These are phyloP conservation scores for Pythium angustatum DNA, from an alignment of 352 stramenopile species.

Conservation along the genomic window DNA sequence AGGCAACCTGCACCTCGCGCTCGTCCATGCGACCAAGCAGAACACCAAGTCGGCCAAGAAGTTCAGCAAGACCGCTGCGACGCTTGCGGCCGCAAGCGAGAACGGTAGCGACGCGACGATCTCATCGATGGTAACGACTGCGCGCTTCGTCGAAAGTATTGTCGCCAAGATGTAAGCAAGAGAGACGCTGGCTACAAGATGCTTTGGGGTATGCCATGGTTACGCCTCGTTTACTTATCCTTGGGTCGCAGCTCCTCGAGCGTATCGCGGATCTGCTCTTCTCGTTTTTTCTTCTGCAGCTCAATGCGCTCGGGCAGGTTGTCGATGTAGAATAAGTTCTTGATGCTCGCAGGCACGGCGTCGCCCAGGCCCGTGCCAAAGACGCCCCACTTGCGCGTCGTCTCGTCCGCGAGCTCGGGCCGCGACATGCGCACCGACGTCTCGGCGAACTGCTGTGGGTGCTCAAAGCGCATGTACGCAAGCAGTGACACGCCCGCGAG, in stretches of 20 bases:
- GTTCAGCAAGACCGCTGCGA: slow-evolving; percentile 53
- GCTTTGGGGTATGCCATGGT: not conserved
- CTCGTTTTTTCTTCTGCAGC: slow-evolving; percentile 63
- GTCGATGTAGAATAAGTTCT: slow-evolving; percentile 60
- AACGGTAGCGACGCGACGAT: not conserved
- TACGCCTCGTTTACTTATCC: slow-evolving; percentile 37
- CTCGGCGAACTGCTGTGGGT: slow-evolving; percentile 83
- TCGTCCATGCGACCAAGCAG: slow-evolving; percentile 63
- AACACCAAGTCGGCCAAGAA: slow-evolving; percentile 70
- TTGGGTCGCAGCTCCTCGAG: slow-evolving; percentile 80
- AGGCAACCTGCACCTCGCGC: slow-evolving; percentile 59
- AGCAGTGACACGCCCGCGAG: slow-evolving; percentile 79
- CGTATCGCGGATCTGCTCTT: slow-evolving; percentile 69
- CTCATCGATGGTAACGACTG: slow-evolving; percentile 38
- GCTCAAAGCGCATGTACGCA: slow-evolving; percentile 80
- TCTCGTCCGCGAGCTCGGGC: slow-evolving; percentile 72
- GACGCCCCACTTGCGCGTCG: slow-evolving; percentile 78
- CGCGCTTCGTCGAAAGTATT: slow-evolving; percentile 63
- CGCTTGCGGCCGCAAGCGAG: slow-evolving; percentile 11
- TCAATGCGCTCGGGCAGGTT: slow-evolving; percentile 75
- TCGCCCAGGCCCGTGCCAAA: slow-evolving; percentile 81
- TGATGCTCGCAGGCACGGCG: slow-evolving; percentile 64
- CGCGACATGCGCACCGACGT: slow-evolving; percentile 75
- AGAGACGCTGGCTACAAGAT: not conserved
- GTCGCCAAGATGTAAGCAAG: slow-evolving; percentile 40